Base-by-base conservation (phyloP, 345 rosid species). In the Erysimum cheiranthoides region DNA sequence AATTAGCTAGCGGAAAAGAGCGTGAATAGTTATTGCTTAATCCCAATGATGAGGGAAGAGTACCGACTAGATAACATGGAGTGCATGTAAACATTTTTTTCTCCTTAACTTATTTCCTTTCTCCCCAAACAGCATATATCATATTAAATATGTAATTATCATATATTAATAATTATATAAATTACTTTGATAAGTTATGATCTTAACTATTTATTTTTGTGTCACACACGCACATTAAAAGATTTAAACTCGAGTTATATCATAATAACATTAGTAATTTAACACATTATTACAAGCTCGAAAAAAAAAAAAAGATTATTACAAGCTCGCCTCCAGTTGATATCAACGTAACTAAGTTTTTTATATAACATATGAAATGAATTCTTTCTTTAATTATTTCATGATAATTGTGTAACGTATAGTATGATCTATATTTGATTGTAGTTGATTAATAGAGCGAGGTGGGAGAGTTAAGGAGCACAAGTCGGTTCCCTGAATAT, bases 401-500 rank as follows among this genome's bases (percentile, higher is more conserved):
- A 6, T 34, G 36, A 34, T 10, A 39, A 3, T 39, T 42, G 8
- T 43, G 17, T 43, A 43, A 43, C 49, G 18, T 45, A 21, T 21
- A n/a, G 5, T 5, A 14, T 45, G n/a, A n/a, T 6, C 18, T 46
- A n/a, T 16, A 21, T n/a, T 46, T 46, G 25, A 46, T 46, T 46
- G 21, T 16, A n/a, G 21, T 45, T 45, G 50, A 45, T n/a, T 45
- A 45, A n/a, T 2, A 60, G 18, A 73, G 53, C 14, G 36, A 54
- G 35, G 72, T 74, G 58, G 72, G 63, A 47, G 72, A 57, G 72
- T 74, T 74, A 74, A 74, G 78, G 78, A 56, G 50, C 53, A 65
- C 78, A 74, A 74, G 59, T 74, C 65, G 46, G 68, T 66, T 54
- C 56, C 65, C 38, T 43, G 30, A 60, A 14, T 40, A 56, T 64